A percentile compares a stretch with the other conserved stretches of the same genome.
These are phyloP conservation scores for Sideroxylon spinosum DNA, from an alignment of 179 eudicot genomes.

Conservation along the genomic window DNA sequence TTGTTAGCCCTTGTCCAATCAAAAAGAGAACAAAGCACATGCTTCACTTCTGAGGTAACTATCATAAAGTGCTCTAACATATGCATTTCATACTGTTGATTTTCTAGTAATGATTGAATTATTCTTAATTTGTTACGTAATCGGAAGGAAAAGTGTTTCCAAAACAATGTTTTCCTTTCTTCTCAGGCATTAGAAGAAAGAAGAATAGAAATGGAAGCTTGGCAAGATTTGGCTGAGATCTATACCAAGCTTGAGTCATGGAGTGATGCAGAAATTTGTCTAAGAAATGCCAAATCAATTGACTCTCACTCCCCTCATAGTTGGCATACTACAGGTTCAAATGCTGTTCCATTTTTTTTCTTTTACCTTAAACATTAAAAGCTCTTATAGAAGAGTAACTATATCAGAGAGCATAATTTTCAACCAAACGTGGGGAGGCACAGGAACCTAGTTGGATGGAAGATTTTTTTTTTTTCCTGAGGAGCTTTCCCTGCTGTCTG, in stretches of 20 bases:
- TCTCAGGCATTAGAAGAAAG: constrained; percentile 34
- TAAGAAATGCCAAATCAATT: constrained; percentile 52
- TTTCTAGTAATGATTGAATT: too few relatives aligned
- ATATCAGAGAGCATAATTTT: too few relatives aligned
- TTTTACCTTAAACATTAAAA: not conserved
- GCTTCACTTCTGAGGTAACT: constrained; percentile 23
- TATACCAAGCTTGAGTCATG: constrained; percentile 61
- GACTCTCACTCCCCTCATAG: constrained; percentile 45
- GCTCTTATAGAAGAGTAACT: too few relatives aligned
- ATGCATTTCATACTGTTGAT: not conserved
- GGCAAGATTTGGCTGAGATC: constrained; percentile 74
- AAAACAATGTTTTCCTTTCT: not conserved
- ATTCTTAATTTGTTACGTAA: too few relatives aligned
- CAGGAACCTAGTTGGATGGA: not conserved
- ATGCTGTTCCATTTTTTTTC: not conserved
- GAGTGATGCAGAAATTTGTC: constrained; percentile 66
- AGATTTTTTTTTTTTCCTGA: too few relatives aligned
- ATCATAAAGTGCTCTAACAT: not conserved
- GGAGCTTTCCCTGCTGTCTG: too few relatives aligned
- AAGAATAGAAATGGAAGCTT: constrained; percentile 61
- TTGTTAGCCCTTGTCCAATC: constrained; percentile 66
- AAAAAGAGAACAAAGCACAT: constrained; percentile 31
- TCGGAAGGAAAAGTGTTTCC: too few relatives aligned
- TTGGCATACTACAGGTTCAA: constrained; percentile 79
- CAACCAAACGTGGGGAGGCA: not conserved